Evolutionary conservation across 352 stramenopile species (phyloP).

Genomic region (Pelagophyceae sp.): DNA sequence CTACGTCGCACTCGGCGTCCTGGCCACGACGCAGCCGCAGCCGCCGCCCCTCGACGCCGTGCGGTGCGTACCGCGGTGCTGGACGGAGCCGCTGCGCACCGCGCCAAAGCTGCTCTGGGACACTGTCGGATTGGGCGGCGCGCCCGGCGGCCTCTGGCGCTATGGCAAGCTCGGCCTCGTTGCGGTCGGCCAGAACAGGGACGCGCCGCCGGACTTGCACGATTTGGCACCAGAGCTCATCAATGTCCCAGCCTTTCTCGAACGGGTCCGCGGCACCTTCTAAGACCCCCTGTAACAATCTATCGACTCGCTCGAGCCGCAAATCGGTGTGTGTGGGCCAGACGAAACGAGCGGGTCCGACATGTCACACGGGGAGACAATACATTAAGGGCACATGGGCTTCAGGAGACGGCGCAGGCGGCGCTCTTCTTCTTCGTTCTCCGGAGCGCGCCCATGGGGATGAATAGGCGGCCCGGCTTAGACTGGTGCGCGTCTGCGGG

Average conservation of each 20-base stretch:
- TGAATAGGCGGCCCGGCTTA: background rate
- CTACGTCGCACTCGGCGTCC: constrained; percentile 73
- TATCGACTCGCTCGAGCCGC: no score
- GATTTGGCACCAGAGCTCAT: no score
- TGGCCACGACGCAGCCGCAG: constrained; percentile 65
- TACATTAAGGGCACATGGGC: no score
- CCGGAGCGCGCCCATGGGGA: background rate
- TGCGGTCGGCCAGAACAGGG: background rate
- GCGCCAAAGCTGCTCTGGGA: constrained; percentile 8
- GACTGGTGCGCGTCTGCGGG: background rate
- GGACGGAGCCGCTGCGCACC: constrained; percentile 31
- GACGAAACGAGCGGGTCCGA: no score
- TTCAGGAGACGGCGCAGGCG: no score
- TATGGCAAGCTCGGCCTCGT: background rate
- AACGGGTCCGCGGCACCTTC: no score
- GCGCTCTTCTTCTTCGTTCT: background rate
- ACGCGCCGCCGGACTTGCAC: background rate
- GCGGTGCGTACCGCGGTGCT: constrained; percentile 67
- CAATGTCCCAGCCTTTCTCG: no score
- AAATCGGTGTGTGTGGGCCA: no score
- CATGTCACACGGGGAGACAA: no score
- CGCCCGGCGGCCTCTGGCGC: constrained; percentile 12
- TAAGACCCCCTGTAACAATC: no score
- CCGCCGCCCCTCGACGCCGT: constrained; percentile 64
- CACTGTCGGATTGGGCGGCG: constrained; percentile 8